Conservation (phyloP, 495 filamentous ascomycete species). For the Aspergillus ostianus region DNA sequence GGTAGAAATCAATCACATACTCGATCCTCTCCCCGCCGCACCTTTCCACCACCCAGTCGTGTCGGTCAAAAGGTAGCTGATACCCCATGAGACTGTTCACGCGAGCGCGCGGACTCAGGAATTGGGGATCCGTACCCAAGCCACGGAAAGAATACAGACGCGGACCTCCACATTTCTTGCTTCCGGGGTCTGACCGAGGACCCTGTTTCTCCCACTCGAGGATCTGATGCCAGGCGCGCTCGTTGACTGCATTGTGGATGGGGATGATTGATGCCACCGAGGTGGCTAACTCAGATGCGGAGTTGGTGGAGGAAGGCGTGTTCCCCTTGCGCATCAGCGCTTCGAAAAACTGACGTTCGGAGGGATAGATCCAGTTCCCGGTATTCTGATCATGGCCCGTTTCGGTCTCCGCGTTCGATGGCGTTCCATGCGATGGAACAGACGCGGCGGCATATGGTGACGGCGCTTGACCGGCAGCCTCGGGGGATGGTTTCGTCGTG, state of each 20-base stretch:
- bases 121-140: slow-evolving; percentile 55
- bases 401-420: slow-evolving; percentile 69
- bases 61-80: slow-evolving; percentile 86
- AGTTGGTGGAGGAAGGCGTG: slow-evolving; percentile 37
- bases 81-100: slow-evolving; percentile 82
- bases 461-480: slow-evolving; percentile 26
- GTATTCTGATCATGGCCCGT: slow-evolving; percentile 60
- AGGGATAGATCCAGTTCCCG: slow-evolving; percentile 96
- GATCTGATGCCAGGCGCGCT: slow-evolving; percentile 83
- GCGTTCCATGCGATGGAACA: slow-evolving; percentile 46
- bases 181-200: slow-evolving; percentile 47
- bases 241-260: slow-evolving; percentile 97
- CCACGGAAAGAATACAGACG: slow-evolving; percentile 81
- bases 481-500: slow-evolving; percentile 28
- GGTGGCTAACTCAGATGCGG: slow-evolving; percentile 46
- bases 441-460: slow-evolving; percentile 28
- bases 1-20: slow-evolving; percentile 98
- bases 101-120: slow-evolving; percentile 78
- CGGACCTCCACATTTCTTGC: slow-evolving; percentile 73
- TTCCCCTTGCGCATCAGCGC: slow-evolving; percentile 83
- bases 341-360: slow-evolving; percentile 92
- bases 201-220: slow-evolving; percentile 75
- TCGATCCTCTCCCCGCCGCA: slow-evolving; percentile 81
- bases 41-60: slow-evolving; percentile 95
- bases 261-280: slow-evolving; percentile 91